phyloP scores from a whole-genome alignment of 345 rosid genomes.

The Garcia nutans region DNA sequence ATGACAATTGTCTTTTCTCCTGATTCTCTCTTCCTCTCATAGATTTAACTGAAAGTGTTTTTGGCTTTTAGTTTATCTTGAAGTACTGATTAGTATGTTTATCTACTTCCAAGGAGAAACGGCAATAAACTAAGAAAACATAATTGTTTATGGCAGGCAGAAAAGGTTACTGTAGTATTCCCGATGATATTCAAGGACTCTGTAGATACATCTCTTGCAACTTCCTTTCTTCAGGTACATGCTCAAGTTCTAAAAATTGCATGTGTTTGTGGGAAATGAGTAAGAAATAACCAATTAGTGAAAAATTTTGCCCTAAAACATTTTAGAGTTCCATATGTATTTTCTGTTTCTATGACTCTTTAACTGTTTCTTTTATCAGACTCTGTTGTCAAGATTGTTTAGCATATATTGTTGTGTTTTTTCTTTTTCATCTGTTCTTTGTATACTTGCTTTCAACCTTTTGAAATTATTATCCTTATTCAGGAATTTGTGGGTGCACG shows the following conservation, averaged over 20 bases:
- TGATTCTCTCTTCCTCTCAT: too few relatives aligned
- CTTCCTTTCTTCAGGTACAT: conserved; percentile 89
- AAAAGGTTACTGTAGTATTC: conserved; percentile 78
- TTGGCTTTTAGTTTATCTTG: not conserved
- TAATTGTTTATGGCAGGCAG: conserved; percentile 52
- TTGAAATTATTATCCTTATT: conserved; percentile 14
- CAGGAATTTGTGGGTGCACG: conserved; percentile 96
- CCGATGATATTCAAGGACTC: conserved; percentile 96
- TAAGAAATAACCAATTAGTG: not conserved
- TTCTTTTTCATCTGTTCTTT: conserved; percentile 1
- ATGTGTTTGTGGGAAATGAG: not conserved
- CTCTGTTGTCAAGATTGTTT: conserved; percentile 2
- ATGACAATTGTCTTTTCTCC: not conserved
- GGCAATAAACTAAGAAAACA: conserved; percentile 9
- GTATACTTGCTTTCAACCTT: conserved; percentile 17
- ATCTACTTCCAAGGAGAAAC: conserved; percentile 1
- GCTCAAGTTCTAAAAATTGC: conserved; percentile 1
- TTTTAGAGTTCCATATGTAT: not conserved
- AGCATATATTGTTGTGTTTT: not conserved
- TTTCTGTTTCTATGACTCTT: not conserved
- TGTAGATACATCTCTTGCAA: conserved; percentile 71
- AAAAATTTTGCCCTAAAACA: too few relatives aligned
- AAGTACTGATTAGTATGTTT: conserved; percentile 1
- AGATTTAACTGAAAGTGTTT: not conserved
- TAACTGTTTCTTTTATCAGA: not conserved